phyloP scores from a whole-genome alignment of 768 basidiomycete species.

The Macrolepiota fuliginosa region DNA sequence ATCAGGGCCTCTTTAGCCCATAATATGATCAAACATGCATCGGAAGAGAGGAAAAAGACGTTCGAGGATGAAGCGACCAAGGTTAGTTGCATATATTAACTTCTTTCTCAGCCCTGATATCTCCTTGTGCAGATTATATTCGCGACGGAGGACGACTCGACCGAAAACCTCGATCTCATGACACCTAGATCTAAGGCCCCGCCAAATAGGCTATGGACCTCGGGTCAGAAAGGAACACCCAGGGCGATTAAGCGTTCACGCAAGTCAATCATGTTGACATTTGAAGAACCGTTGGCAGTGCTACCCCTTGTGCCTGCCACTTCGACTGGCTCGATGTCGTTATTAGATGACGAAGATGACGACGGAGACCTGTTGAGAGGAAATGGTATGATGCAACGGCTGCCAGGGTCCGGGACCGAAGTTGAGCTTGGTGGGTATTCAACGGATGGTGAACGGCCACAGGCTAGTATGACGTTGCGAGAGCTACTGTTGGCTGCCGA shows the following conservation, averaged over 20 bases:
- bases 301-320: constrained; percentile 1
- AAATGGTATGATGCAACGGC: neutral
- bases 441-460: constrained; percentile 31
- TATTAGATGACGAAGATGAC: neutral
- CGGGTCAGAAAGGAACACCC: constrained; percentile 7
- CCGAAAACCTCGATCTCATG: neutral
- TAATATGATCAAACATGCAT: neutral
- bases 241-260: neutral
- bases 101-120: neutral
- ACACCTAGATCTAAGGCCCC: neutral
- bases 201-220: constrained; percentile 11
- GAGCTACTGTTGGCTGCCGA: constrained; percentile 43
- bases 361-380: neutral
- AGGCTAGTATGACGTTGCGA: constrained; percentile 45
- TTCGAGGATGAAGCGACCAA: constrained; percentile 3
- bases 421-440: neutral
- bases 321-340: constrained; percentile 7
- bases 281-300: neutral
- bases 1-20: neutral
- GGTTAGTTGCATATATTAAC: neutral
- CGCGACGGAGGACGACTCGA: constrained; percentile 1
- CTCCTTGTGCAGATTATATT: neutral
- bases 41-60: neutral
- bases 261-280: neutral
- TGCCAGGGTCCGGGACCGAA: neutral